Evolutionary conservation across 2,329 filamentous ascomycete species (phyloP), one percentile per base, ranked within the genome.

Genomic region (Davidsoniella australis): DNA sequence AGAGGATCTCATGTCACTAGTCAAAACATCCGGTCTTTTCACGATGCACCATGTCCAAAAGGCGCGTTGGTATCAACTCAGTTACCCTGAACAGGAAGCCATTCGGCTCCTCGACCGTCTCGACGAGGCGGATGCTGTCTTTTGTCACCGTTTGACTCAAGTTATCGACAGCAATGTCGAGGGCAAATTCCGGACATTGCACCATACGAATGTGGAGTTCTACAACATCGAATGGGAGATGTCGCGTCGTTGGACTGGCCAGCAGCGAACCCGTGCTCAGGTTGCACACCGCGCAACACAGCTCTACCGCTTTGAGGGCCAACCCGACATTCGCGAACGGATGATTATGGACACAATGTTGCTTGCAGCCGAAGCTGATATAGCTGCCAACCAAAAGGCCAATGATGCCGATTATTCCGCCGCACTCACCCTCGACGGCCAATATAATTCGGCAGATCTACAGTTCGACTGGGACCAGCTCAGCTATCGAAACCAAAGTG

Each of bases 1-100:
- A 24, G 52, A 57, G 23, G 40, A 42, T 6, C 48, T 54, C 5
- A 56, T 65, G 18, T 54, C 49, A 5, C 54, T 60, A 41, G 56
- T 62, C 40, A 63, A 64, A 53, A 64, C 58, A 5, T 57, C 48
- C 23, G 56, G 53, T 47, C 64, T 68, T 57, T 72, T 69, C 69
- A 61, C 62, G 56, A 61, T 57, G 29, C 66, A 64, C 56, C 68
- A 72, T 49, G 63, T 62, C 29, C 58, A 65, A 53, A 72, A 72
- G 60, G 66, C 64, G 49, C 61, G 61, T 3, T 73, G 67, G 64
- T 42, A 55, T 24, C 54, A 57, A 3, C 63, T 73, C 37, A 59
- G 60, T 0, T 50, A 56, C 1, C 58, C 61, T 37, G 58, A 69
- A 55, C 64, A 62, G 56, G 54, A 61, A 24, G 60, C 62, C 9